A percentile compares a stretch with the other conserved stretches of the same genome.
phyloP scores from a whole-genome alignment of 1,139 yeast species.

The Lodderomyces elongisporus region DNA sequence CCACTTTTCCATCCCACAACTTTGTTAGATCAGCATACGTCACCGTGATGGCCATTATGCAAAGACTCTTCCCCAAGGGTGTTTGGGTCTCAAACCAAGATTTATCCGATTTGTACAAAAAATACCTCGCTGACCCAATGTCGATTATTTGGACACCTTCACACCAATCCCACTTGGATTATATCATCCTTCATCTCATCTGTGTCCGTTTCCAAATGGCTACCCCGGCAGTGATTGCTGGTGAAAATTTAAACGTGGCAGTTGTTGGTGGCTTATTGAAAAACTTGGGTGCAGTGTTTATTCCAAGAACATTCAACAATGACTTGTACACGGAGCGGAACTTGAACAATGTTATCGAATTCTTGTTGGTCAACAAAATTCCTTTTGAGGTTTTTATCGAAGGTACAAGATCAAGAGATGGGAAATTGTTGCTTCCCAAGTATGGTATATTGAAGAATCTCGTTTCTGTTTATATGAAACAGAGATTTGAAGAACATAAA shows the following conservation, averaged over 20 bases:
- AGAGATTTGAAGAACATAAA: slow-evolving; percentile 41
- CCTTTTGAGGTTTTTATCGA: slow-evolving; percentile 63
- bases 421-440: slow-evolving; percentile 59
- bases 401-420: slow-evolving; percentile 65
- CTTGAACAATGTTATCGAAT: slow-evolving; percentile 51
- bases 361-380: slow-evolving; percentile 45
- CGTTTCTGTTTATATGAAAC: slow-evolving; percentile 41
- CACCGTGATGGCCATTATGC: slow-evolving; percentile 32
- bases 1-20: slow-evolving; percentile 22
- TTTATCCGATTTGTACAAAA: slow-evolving; percentile 25
- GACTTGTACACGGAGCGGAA: slow-evolving; percentile 56
- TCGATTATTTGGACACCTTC: slow-evolving; percentile 43
- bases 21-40: slow-evolving; percentile 34
- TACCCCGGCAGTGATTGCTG: slow-evolving; percentile 61
- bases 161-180: slow-evolving; percentile 65
- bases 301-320: slow-evolving; percentile 41
- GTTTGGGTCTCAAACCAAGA: slow-evolving; percentile 38
- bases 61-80: slow-evolving; percentile 42
- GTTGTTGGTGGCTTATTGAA: slow-evolving; percentile 47
- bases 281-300: slow-evolving; percentile 44
- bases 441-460: slow-evolving; percentile 57
- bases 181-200: slow-evolving; percentile 55
- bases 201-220: slow-evolving; percentile 55
- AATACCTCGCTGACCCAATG: slow-evolving; percentile 39
- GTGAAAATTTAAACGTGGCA: slow-evolving; percentile 64